Evolutionary conservation across 257 asterid species (phyloP), one percentile per base, ranked within the genome.

Genomic region (Voacanga thouarsii): DNA sequence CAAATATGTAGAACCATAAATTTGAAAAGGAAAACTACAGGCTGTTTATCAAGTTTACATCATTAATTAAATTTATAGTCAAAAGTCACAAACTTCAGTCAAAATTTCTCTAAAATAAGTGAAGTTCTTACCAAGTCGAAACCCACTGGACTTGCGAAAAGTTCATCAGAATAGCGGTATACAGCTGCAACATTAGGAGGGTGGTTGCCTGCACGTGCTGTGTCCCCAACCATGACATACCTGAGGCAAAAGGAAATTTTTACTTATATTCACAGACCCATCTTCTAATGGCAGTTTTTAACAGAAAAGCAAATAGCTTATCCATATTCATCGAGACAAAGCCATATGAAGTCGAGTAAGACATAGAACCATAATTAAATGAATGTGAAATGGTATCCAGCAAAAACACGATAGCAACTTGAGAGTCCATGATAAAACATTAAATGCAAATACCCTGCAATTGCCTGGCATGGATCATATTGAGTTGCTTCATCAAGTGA

Each of bases 151-250:
- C 67, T 82, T 71, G 86, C 66, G 49, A 92, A 92, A 80, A 83
- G 41, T 66, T 92, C 75, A 68, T 90, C 90, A 41, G 92, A 84
- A 60, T 86, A 80, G 45, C 84, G 86, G 78, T 94, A 94, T 70
- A 91, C 85, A 49, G 99, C 89, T 3, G 98, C 96, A 79, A 92
- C 96, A 72, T 83, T 94, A 5, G 99, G 99, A 77, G 97, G 96
- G 84, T 94, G 98, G 87, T 77, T 77, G 71, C 99, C 96, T 74
- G 84, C 75, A 80, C 90, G 98, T 83, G 96, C 96, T 80, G 89
- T 89, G 84, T 94, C 98, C 71, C 99, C 98, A 80, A 94, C 79
- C 37, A 96, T 84, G 83, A 92, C 84, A 82, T 92, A 94, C 89
- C 97, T 92, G 95, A 78, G 65, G 33, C 44, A 16, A 43, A 71